Evolutionary conservation across 2,329 filamentous ascomycete genomes (phyloP).

Genomic region (Apiospora marii): DNA sequence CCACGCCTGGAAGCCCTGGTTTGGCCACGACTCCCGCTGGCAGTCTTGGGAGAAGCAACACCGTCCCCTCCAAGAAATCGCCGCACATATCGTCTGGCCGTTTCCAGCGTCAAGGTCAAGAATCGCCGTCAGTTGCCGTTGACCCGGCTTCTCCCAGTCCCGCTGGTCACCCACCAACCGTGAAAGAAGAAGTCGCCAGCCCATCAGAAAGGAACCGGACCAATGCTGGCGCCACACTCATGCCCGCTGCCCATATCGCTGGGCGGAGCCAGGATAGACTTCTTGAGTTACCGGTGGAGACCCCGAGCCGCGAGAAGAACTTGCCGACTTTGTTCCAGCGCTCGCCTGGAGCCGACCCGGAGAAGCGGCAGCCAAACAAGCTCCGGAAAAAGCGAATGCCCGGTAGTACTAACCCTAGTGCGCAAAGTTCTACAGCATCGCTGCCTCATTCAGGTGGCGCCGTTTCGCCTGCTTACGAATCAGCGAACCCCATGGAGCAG

Average conservation of each 20-base stretch:
- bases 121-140: constrained; percentile 9
- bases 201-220: constrained; percentile 41
- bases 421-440: constrained; percentile 88
- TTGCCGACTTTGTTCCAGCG: constrained; percentile 76
- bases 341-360: constrained; percentile 68
- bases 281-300: constrained; percentile 52
- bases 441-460: constrained; percentile 58
- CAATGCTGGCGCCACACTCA: constrained; percentile 34
- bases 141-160: constrained; percentile 59
- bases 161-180: constrained; percentile 47
- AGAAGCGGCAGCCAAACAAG: constrained; percentile 84
- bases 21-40: constrained; percentile 63
- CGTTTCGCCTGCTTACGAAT: constrained; percentile 56
- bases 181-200: constrained; percentile 42
- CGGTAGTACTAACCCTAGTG: constrained; percentile 81
- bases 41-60: constrained; percentile 77
- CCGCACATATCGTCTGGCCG: constrained; percentile 73
- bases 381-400: constrained; percentile 85
- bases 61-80: constrained; percentile 89
- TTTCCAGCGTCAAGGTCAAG: constrained; percentile 56
- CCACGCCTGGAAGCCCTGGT: constrained; percentile 72
- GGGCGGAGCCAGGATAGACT: constrained; percentile 59
- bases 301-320: constrained; percentile 71
- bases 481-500: constrained; percentile 55
- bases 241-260: constrained; percentile 42